These are phyloP conservation scores for Kodamaea arcana DNA, from an alignment of 1,139 yeast species.

Conservation along the genomic window DNA sequence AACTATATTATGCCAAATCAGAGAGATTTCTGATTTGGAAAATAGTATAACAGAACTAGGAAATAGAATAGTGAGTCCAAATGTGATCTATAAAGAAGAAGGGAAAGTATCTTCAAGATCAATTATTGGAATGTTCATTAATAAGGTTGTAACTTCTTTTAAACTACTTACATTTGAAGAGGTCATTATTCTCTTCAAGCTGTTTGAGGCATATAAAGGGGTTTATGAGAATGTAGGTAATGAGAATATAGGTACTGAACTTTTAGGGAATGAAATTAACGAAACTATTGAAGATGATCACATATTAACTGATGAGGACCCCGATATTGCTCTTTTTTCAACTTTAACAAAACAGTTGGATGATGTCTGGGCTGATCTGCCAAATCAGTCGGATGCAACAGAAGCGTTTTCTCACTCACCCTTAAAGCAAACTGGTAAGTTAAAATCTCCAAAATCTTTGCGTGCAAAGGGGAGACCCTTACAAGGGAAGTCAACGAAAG, in stretches of 20 bases:
- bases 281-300: no score
- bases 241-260: no score
- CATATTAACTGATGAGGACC: background rate
- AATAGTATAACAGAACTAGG: constrained; percentile 12
- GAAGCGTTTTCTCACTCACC: no score
- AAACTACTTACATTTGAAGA: constrained; percentile 59
- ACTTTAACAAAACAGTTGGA: constrained; percentile 21
- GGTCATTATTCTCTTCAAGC: constrained; percentile 46
- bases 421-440: no score
- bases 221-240: constrained; percentile 7
- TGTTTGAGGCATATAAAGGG: constrained; percentile 50
- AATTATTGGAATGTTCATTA: constrained; percentile 33
- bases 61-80: constrained; percentile 8
- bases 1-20: constrained; percentile 27
- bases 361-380: constrained; percentile 9
- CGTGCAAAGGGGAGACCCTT: no score
- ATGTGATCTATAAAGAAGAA: constrained; percentile 6
- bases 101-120: constrained; percentile 30
- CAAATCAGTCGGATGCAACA: background rate
- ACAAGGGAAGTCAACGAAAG: no score
- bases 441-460: no score
- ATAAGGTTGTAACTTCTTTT: constrained; percentile 43
- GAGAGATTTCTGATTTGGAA: constrained; percentile 35
- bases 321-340: constrained; percentile 15
- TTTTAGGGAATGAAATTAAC: no score